Base-by-base conservation (phyloP, 2,329 filamentous ascomycete genomes). In the Penicillium sp. region DNA sequence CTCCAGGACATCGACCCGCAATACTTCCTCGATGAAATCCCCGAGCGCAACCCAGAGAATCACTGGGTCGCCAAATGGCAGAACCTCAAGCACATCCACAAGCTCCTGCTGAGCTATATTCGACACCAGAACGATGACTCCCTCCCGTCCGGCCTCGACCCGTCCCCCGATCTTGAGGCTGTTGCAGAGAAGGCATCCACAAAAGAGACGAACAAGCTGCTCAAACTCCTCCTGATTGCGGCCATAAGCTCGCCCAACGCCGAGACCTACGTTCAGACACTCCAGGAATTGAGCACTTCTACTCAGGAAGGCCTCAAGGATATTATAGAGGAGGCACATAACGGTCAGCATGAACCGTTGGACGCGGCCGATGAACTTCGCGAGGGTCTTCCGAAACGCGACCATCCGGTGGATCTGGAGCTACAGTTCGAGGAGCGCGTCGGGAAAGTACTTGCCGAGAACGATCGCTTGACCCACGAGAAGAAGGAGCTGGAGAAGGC, bases 211-310 rank as follows among this genome's bases (percentile, higher is more conserved):
- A 65, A 70, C 40, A 69, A 83, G 70, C 69, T 85, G 35, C 68
- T 85, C 28, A 79, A 79, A 43, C 71, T 84, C 39, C 74, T 84
- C 58, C 70, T 85, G 15, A 75, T 81, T 41, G 75, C 74, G n/a
- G 79, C 79, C 17, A 76, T 81, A 47, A 74, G 76, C 57, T 80
- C 80, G 9, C 74, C 78, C 17, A 75, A 79, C 38, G 63, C 67
- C 11, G 74, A 74, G 41, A 70, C 71, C 21, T 81, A 80, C 56
- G 72, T 84, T 41, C 62, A 64, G 30, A 71, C 65, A 29, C 67
- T 74, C 47, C 68, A 69, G 49, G 60, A 59, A 27, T 48, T 75
- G 28, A 67, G 63, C 29, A 66, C 64, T 4, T 56, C 64, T 21
- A 71, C 69, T 3, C 69, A 73, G 42, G 65, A 69, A 41, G 64